Conservation (phyloP, 2,329 filamentous ascomycete species). For the Ambrosiella cleistominuta region DNA sequence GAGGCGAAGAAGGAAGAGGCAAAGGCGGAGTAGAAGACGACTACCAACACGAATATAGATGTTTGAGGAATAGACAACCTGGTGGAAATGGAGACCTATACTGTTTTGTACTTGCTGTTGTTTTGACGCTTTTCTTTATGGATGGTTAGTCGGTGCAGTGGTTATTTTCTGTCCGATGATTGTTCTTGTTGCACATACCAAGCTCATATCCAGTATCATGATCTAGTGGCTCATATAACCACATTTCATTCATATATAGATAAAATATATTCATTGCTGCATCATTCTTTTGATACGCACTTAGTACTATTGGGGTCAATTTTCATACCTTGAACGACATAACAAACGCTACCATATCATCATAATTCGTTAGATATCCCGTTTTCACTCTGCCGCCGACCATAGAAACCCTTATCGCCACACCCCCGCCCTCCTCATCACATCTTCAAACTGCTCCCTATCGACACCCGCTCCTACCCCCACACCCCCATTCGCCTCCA, state of each 20-base stretch:
- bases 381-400: neutral
- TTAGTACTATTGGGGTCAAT: neutral
- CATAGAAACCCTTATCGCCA: constrained; percentile 37
- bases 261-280: neutral
- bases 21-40: neutral
- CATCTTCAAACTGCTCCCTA: constrained; percentile 65
- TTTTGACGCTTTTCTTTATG: neutral
- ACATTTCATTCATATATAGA: neutral
- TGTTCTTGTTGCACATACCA: neutral
- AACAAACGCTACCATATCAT: neutral
- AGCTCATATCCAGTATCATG: neutral
- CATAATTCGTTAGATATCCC: neutral
- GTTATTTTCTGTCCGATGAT: neutral
- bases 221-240: neutral
- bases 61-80: neutral
- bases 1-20: neutral
- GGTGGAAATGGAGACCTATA: neutral
- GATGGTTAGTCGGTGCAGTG: neutral
- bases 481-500: constrained; percentile 75
- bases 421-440: constrained; percentile 70
- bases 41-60: neutral
- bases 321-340: neutral
- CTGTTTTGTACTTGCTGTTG: neutral
- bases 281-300: neutral
- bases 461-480: constrained; percentile 54